Evolutionary conservation across 2,329 filamentous ascomycete species (phyloP).

Genomic region (Massarina eburnea): DNA sequence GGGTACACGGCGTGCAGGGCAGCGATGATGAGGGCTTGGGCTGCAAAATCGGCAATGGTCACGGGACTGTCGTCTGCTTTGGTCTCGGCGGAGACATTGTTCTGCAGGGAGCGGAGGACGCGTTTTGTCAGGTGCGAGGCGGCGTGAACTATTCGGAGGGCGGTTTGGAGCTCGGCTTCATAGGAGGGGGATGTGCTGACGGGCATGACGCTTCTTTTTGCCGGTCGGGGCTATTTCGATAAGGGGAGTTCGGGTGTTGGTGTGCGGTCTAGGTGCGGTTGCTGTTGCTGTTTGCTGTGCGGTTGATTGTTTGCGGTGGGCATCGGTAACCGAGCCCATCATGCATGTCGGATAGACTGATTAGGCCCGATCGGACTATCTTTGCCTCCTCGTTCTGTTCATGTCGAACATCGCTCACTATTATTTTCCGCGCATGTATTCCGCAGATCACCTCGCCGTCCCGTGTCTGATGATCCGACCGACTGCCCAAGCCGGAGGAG

Average conservation of each 20-base stretch:
- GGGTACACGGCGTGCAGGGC: conserved; percentile 59
- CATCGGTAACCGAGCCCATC: background rate
- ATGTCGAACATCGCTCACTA: background rate
- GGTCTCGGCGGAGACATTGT: conserved; percentile 50
- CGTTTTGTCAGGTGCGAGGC: conserved; percentile 61
- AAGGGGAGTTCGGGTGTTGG: too few relatives aligned
- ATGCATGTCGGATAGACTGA: background rate
- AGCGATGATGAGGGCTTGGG: conserved; percentile 63
- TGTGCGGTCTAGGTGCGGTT: too few relatives aligned
- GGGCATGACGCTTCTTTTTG: too few relatives aligned
- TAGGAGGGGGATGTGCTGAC: conserved; percentile 10
- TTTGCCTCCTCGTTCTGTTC: background rate
- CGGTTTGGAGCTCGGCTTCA: conserved; percentile 32
- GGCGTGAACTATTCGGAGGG: conserved; percentile 52
- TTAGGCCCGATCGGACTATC: background rate
- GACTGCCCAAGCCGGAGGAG: background rate
- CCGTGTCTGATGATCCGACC: background rate
- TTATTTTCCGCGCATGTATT: background rate
- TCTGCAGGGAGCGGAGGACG: conserved; percentile 52
- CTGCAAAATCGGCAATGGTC: conserved; percentile 65
- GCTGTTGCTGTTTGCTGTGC: background rate
- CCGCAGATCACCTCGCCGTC: background rate
- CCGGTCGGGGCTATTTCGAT: too few relatives aligned
- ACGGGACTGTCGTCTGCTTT: conserved; percentile 60
- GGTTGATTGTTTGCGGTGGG: background rate